Evolutionary conservation across 495 filamentous ascomycete genomes (phyloP), one percentile per base, ranked within the genome.

Genomic region (Amorphotheca resinae): DNA sequence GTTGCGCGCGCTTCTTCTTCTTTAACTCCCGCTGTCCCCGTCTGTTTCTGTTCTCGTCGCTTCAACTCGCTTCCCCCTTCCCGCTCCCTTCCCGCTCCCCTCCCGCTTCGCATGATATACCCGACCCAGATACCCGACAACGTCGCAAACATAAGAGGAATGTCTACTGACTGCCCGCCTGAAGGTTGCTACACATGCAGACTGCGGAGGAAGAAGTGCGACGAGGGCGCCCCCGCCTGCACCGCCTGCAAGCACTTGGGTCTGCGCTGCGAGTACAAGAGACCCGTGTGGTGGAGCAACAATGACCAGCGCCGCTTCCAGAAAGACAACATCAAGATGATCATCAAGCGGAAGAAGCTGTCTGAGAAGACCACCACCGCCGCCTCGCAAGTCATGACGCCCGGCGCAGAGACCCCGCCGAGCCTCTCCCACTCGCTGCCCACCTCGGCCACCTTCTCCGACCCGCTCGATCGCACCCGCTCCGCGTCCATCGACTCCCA

Each of bases 151-250:
- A 7, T 30, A 30, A 30, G 26, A 30, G 12, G 26, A 14, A 37
- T 6, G n/a, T n/a, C n/a, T 52, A 55, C 56, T 61, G 56, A 62
- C 58, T 52, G 17, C 42, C 33, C 21, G 39, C 49, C 38, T 45
- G 22, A 61, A 96, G 91, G 91, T 38, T 98, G 91, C 74, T 98
- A 89, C 63, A 96, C 89, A 42, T 98, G 91, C 69, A 81, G 91
- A 55, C 64, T 98, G 48, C 78, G 91, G 58, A 65, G 91, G 54
- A 95, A 98, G 74, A 98, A 98, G 76, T 96, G 91, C 65, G 89
- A 98, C 58, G 91, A 98, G 64, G 81, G 79, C 41, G 82, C 82
- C 53, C 82, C 85, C 28, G 67, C 76, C 49, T 98, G 91, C 68
- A 75, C 74, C 38, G 86, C 89, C 38, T 98, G 91, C 74, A 82